Base-by-base conservation (phyloP, 768 basidiomycete species). In the Kockovaella imperatae region DNA sequence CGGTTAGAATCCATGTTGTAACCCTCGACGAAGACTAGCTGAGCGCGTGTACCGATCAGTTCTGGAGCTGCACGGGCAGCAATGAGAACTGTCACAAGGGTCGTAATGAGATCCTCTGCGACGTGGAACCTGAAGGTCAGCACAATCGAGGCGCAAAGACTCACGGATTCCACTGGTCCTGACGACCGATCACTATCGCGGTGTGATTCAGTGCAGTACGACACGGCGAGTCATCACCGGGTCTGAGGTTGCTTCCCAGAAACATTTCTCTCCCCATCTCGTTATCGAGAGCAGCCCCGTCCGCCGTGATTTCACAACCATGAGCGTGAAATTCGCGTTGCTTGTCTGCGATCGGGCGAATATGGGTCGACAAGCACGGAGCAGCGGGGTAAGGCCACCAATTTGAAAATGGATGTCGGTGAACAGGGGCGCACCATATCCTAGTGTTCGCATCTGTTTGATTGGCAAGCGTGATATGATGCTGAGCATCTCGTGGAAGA, bases 381-480 rank as follows among this genome's bases (percentile, higher is more conserved):
- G 66, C 45, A 26, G 60, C 57, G 2, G 66, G 63, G 29, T 65
- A 65, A 0, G 66, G 66, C 66, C 66, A 68, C 66, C 66, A 68
- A 4, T 48, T 50, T 15, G 53, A 56, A 40, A 60, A 62, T 1
- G 18, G 2, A 18, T 59, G 39, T 14, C 45, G 39, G 21, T 60
- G 53, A 2, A 64, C 57, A 15, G 58, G 52, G 7, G 52, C 45
- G 35, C 66, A 68, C 11, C 49, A 46, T 32, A 68, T 60, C 10
- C 41, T 21, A 11, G 56, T 56, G 8, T 30, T 45, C 23, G 56
- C 35, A 25, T 35, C 49, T 23, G 2, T 11, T 10, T 10, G 36
- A 20, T 38, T 10, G 13, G 18, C 8, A 20, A 8, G 21, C 13
- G 11, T 7, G 36, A 38, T 10, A 38, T 20, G 8, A 10, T 11